A percentile compares a stretch with the other conserved stretches of the same genome.
Evolutionary conservation across 768 basidiomycete species (phyloP).

Genomic region (Hypholoma sublateritium): DNA sequence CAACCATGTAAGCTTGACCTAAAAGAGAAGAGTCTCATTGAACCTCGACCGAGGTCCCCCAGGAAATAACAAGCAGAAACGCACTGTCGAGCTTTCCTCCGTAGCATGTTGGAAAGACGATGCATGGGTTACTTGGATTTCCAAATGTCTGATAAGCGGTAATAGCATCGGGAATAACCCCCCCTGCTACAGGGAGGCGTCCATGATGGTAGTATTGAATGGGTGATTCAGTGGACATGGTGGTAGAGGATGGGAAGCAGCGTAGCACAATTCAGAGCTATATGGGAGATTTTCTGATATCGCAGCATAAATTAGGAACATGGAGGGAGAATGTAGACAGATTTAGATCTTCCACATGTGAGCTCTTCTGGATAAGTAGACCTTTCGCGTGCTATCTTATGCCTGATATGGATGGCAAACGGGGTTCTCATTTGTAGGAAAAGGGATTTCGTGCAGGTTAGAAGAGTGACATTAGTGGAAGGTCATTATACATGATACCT

Average conservation of each 20-base stretch:
- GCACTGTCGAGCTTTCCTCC: constrained; percentile 52
- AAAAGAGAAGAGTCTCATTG: constrained; percentile 15
- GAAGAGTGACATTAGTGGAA: background rate
- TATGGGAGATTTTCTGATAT: background rate
- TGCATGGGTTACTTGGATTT: constrained; percentile 50
- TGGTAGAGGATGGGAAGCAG: background rate
- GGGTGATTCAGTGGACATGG: constrained; percentile 19
- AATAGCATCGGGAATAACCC: constrained; percentile 53
- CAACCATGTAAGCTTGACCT: constrained; percentile 50
- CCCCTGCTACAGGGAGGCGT: constrained; percentile 52
- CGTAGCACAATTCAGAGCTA: background rate
- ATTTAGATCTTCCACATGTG: background rate
- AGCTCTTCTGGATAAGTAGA: too few relatives aligned
- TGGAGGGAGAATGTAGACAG: constrained; percentile 4
- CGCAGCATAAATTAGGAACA: background rate
- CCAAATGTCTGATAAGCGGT: constrained; percentile 63
- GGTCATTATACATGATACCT: constrained; percentile 3
- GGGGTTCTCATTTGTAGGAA: background rate
- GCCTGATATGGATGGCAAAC: too few relatives aligned
- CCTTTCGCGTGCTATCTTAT: too few relatives aligned
- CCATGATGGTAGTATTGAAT: constrained; percentile 55
- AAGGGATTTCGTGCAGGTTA: background rate
- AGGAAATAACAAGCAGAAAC: constrained; percentile 12
- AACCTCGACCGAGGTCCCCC: background rate
- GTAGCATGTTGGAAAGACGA: constrained; percentile 61